These are phyloP conservation scores for Mortierella sp. DNA, from an alignment of 371 early-diverging fungal genomes.

Conservation along the genomic window DNA sequence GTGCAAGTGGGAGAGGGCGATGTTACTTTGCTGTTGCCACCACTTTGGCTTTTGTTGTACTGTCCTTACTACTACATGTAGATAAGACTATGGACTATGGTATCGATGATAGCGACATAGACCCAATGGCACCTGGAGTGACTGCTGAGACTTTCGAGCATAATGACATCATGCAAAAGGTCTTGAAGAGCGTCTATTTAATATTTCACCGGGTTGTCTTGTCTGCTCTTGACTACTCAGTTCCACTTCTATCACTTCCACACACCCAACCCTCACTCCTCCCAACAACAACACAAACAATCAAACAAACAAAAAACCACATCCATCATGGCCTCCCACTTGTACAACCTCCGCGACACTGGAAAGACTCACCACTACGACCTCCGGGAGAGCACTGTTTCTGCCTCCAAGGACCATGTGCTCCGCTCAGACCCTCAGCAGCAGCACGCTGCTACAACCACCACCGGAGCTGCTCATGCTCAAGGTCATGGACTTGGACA, in stretches of 20 bases:
- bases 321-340: not conserved
- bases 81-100: too few species aligned
- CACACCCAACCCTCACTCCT: not conserved
- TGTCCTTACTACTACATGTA: too few species aligned
- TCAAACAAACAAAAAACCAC: not conserved
- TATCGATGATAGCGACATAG: too few species aligned
- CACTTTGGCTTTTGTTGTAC: too few species aligned
- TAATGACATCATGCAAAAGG: not conserved
- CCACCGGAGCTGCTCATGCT: not conserved
- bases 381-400: conserved; percentile 36
- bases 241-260: not conserved
- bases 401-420: conserved; percentile 19
- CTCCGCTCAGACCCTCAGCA: not conserved
- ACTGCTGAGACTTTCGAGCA: not conserved
- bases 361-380: conserved; percentile 24
- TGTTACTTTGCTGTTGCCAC: too few species aligned
- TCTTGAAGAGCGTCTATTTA: not conserved
- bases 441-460: not conserved
- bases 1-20: too few species aligned
- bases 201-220: not conserved
- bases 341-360: conserved; percentile 11
- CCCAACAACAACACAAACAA: not conserved
- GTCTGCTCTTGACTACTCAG: too few species aligned
- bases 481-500: not conserved
- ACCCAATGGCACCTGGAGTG: too few species aligned